Evolutionary conservation across 306 rosid species (phyloP).

Genomic region (Macrotyloma uniflorum): DNA sequence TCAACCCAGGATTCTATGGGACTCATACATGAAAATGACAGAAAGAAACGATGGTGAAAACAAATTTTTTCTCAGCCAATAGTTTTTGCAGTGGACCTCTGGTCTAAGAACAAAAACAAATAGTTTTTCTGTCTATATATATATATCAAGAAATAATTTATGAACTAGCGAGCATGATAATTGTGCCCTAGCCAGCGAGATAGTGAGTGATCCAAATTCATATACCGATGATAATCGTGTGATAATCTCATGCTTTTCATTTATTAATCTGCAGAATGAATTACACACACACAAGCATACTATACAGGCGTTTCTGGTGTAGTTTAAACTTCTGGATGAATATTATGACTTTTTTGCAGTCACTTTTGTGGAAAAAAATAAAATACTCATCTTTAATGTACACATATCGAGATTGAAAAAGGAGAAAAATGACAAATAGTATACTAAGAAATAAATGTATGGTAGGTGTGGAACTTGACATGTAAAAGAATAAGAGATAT

Average conservation of each 20-base stretch:
- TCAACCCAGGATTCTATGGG: background rate
- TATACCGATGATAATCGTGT: background rate
- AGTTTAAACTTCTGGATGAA: too few relatives aligned
- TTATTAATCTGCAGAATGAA: background rate
- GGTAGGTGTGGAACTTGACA: background rate
- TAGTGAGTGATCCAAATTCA: background rate
- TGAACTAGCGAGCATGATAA: background rate
- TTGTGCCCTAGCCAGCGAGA: constrained; percentile 10
- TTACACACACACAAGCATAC: background rate
- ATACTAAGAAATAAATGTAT: background rate
- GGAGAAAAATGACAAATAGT: background rate
- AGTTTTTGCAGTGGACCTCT: background rate
- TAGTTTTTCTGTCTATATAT: background rate
- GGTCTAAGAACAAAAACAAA: background rate
- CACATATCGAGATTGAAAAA: background rate
- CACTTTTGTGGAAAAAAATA: background rate
- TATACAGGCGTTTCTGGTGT: background rate
- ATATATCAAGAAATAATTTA: background rate
- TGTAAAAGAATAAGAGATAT: background rate
- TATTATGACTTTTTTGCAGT: background rate
- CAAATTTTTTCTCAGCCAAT: background rate
- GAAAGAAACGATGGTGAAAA: constrained; percentile 8
- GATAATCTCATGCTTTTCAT: background rate
- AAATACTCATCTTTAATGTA: background rate
- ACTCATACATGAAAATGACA: constrained; percentile 18